A percentile compares a stretch with the other conserved stretches of the same genome.
phyloP scores from a whole-genome alignment of 768 basidiomycete species.

The Candolleomyces aberdarensis region DNA sequence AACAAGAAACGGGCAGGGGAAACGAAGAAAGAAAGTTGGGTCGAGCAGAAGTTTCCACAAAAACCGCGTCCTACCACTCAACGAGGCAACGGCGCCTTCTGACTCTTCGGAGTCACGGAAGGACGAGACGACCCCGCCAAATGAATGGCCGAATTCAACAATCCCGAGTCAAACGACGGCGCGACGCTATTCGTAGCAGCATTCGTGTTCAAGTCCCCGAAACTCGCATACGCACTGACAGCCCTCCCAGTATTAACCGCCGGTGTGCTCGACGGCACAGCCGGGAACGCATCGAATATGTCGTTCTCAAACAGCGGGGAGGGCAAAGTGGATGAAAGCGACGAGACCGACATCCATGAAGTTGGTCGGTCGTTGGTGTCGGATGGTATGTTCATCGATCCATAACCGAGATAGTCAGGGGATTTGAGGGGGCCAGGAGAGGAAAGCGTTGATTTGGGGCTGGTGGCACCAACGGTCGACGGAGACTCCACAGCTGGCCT shows the following conservation, averaged over 20 bases:
- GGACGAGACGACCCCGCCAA: constrained; percentile 3
- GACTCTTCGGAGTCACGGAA: not conserved
- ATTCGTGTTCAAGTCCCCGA: not conserved
- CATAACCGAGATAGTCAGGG: constrained; percentile 10
- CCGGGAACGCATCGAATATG: constrained; percentile 71
- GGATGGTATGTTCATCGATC: not conserved
- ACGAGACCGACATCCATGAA: constrained; percentile 47
- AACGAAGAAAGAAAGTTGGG: not conserved
- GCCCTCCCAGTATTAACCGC: constrained; percentile 8
- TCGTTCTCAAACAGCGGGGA: constrained; percentile 55
- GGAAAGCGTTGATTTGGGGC: constrained; percentile 1
- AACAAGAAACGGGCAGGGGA: too few species aligned
- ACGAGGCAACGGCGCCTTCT: not conserved
- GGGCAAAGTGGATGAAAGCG: constrained; percentile 35
- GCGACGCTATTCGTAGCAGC: constrained; percentile 9
- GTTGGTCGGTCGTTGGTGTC: constrained; percentile 25
- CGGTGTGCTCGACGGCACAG: constrained; percentile 54
- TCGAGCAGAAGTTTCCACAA: too few species aligned
- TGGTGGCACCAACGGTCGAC: not conserved
- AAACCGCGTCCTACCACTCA: not conserved
- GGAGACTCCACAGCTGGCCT: not conserved
- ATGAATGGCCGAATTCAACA: constrained; percentile 51
- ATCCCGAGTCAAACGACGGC: constrained; percentile 36
- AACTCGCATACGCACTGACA: not conserved
- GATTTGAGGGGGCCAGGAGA: not conserved